Evolutionary conservation across 1,139 yeast genomes (phyloP), one percentile per base, ranked within the genome.

Genomic region (Kodamaea suecica): DNA sequence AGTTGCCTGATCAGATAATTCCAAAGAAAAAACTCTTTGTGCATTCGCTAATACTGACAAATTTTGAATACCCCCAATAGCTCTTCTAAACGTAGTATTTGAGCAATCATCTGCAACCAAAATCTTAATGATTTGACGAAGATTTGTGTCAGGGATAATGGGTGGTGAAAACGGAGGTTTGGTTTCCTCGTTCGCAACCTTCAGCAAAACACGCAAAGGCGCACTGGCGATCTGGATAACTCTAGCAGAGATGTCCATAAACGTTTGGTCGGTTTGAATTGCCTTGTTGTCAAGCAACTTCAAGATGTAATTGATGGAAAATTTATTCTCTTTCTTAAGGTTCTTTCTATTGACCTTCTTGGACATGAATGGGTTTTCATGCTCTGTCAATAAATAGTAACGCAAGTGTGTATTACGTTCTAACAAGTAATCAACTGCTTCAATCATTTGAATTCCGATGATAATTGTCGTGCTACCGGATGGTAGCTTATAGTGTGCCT

Each of bases 21-120:
- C 94, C 17, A 63, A 53, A 0, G 92, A 82, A 51, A 88, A 85
- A 1, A 80, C 70, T 31, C 70, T 67, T 45, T 77, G 80, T 3
- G 87, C 82, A 38, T 78, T 76, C 2, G 76, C 70, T 25, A 87
- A 62, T 13, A 71, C 66, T 0, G 87, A 76, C 37, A 90, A 58
- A 52, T 85, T 82, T 49, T 84, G 94, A 82, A 90, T 85, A 2
- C 90, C 79, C 42, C 86, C 78, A 34, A 90, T 70, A 0, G 94
- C 81, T 53, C 90, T 84, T 49, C 88, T 87, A 60, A 88, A 88
- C 0, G 95, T 88, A 28, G 83, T 76, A 45, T 87, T 83, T 17
- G 90, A 80, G 55, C 97, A 87, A 40, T 88, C 95, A 52, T 85
- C 86, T 1, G 94, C 78, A n/a, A 84, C 77, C 36, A 90, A 66